Base-by-base conservation (phyloP, 768 basidiomycete species). In the Guyanaporus albipodus region DNA sequence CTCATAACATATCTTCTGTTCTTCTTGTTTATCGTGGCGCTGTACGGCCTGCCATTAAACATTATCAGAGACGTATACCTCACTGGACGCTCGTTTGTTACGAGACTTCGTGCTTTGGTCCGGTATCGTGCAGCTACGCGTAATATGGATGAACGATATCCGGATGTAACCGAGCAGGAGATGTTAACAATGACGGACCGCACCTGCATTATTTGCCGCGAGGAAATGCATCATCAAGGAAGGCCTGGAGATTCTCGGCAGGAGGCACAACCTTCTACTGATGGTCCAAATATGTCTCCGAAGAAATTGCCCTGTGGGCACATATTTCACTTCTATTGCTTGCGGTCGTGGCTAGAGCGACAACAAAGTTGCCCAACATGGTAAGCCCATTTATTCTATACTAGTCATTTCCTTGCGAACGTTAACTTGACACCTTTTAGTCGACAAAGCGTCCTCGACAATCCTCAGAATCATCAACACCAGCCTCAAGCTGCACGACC, bases 361-460 rank as follows among this genome's bases (percentile, higher is more conserved):
- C 96, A 99, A 66, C 96, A 98, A 67, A 98, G 90, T 57, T 99
- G 96, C 65, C 96, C 96, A 2, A 99, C 96, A 33, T 99, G 95
- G 95, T 95, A 40, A 67, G 85, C 9, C 17, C 67, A 27, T 18
- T 46, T 48, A 39, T 36, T 12, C 15, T 14, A 24, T 4, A 26
- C 34, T 19, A 34, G 12, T 31, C 12, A 7, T 48, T 58, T 28
- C 33, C 15, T 45, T 28, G 35, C n/a, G n/a, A n/a, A 44, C 50
- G 47, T 41, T 45, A 10, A 49, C 36, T 11, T 32, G 31, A 19
- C 15, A 40, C 42, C 22, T 33, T 27, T 37, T 46, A 90, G 89
- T 61, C 87, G 89, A 43, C 80, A 86, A 35, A 85, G 82, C 33
- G 89, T 91, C 4, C 69, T 91, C 21, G 87, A 90, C 24, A 70